Evolutionary conservation across 1,284 basidiomycete species (phyloP).

Genomic region (Moesziomyces antarcticus): DNA sequence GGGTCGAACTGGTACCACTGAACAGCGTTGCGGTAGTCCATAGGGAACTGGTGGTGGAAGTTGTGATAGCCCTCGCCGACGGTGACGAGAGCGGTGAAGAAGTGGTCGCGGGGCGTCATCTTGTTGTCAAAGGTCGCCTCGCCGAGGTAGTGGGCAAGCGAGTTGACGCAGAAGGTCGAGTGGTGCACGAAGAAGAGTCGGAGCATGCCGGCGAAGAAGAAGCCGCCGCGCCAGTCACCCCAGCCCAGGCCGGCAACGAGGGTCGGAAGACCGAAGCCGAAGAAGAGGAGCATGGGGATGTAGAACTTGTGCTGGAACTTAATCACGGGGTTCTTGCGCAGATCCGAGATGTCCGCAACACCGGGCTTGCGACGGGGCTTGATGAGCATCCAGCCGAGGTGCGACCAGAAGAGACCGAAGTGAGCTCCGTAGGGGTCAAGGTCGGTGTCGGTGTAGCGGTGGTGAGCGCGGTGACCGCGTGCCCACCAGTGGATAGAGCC

Average conservation of each 20-base stretch:
- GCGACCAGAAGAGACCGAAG: constrained; percentile 66
- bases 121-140: constrained; percentile 67
- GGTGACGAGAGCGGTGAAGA: constrained; percentile 65
- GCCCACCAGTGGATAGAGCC: constrained; percentile 68
- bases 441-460: constrained; percentile 68
- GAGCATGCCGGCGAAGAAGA: constrained; percentile 65
- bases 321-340: constrained; percentile 64
- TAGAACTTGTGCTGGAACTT: constrained; percentile 67
- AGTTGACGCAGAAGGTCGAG: constrained; percentile 68
- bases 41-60: constrained; percentile 68
- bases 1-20: constrained; percentile 68
- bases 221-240: constrained; percentile 66
- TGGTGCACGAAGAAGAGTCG: constrained; percentile 67
- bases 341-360: constrained; percentile 65
- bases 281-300: constrained; percentile 65
- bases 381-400: constrained; percentile 67
- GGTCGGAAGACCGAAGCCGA: constrained; percentile 64
- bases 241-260: constrained; percentile 66
- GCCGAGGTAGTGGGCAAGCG: constrained; percentile 66
- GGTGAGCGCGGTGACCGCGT: constrained; percentile 67
- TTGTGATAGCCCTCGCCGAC: constrained; percentile 68
- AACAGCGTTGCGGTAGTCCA: constrained; percentile 67
- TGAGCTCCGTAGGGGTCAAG: constrained; percentile 67
- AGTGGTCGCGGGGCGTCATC: constrained; percentile 67
- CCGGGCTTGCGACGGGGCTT: constrained; percentile 67